Evolutionary conservation across 257 asterid species (phyloP), one percentile per base, ranked within the genome.

Genomic region (Solanum virginianum): DNA sequence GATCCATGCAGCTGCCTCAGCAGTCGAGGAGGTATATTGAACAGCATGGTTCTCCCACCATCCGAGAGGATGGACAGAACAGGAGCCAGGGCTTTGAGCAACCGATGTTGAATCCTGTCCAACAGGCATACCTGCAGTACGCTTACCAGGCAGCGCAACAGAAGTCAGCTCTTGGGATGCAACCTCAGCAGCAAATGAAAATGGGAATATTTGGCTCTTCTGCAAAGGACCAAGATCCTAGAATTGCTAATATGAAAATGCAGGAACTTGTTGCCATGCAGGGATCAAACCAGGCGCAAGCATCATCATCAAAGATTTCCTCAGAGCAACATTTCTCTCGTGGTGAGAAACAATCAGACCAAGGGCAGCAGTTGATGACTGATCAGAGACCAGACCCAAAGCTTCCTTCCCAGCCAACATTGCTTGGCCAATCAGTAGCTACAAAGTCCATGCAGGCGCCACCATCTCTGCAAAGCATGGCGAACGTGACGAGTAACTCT

Each of bases 21-120:
- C 99, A 94, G 86, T 88, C 91, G 49, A 88, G 97, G 87, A 95
- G 92, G 88, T 90, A 90, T 89, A 88, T 89, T n/a, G 98, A 92
- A 85, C 98, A 92, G 68, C 97, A 94, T 85, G 92, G 88, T 68
- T 89, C 97, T 81, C 91, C 97, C 82, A 91, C 87, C 85, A 80
- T 85, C 84, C 91, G 91, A 10, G 98, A 93, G 85, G 98, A 95
- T 80, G 92, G 92, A 69, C 94, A 92, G 84, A 87, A 82, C 85
- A 92, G 97, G 93, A 89, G 88, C 89, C 99, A 94, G 89, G 98
- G 92, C 85, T 89, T 85, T 87, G 98, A 95, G 89, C 99, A 92
- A 83, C 97, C 92, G 81, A 84, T 88, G 90, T 72, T 89, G 88
- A 92, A 90, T 91, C 97, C 98, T 36, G 88, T 89, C 57, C 98